Conservation (phyloP, 208 protist species). For the Trypanosoma scelopori region DNA sequence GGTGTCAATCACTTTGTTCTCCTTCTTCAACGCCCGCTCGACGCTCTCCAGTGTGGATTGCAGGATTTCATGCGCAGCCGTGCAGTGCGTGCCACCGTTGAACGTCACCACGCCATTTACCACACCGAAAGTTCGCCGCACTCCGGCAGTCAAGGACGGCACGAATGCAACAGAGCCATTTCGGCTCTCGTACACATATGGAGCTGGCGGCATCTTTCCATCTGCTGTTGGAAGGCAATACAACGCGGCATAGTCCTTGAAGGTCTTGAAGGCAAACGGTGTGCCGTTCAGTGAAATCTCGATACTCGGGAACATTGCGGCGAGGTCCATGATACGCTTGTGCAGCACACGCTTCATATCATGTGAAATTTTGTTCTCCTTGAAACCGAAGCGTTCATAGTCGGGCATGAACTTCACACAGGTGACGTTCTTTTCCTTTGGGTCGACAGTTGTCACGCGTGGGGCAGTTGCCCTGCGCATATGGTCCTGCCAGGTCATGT, state of each 20-base stretch:
- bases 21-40: slow-evolving; percentile 70
- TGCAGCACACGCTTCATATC: slow-evolving; percentile 89
- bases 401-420: slow-evolving; percentile 88
- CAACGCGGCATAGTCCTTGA: slow-evolving; percentile 96
- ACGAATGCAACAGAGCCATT: slow-evolving; percentile 77
- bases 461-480: slow-evolving; percentile 95
- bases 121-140: slow-evolving; percentile 96
- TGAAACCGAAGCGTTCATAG: slow-evolving; percentile 82
- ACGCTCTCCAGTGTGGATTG: slow-evolving; percentile 59
- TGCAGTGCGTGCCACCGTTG: slow-evolving; percentile 99
- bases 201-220: slow-evolving; percentile 49
- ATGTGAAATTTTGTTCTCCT: slow-evolving; percentile 64
- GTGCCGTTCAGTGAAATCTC: slow-evolving; percentile 96
- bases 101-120: slow-evolving; percentile 99
- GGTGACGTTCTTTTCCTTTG: slow-evolving; percentile 74
- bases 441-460: slow-evolving; percentile 75
- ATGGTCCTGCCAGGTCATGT: slow-evolving; percentile 97
- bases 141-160: slow-evolving; percentile 83
- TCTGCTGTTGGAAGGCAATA: slow-evolving; percentile 57
- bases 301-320: slow-evolving; percentile 89
- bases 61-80: slow-evolving; percentile 92
- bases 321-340: slow-evolving; percentile 92
- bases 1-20: slow-evolving; percentile 91
- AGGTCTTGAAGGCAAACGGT: slow-evolving; percentile 92
- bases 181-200: slow-evolving; percentile 76